These are phyloP conservation scores for Aspergillus tanneri DNA, from an alignment of 2,329 filamentous ascomycete species.

Conservation along the genomic window DNA sequence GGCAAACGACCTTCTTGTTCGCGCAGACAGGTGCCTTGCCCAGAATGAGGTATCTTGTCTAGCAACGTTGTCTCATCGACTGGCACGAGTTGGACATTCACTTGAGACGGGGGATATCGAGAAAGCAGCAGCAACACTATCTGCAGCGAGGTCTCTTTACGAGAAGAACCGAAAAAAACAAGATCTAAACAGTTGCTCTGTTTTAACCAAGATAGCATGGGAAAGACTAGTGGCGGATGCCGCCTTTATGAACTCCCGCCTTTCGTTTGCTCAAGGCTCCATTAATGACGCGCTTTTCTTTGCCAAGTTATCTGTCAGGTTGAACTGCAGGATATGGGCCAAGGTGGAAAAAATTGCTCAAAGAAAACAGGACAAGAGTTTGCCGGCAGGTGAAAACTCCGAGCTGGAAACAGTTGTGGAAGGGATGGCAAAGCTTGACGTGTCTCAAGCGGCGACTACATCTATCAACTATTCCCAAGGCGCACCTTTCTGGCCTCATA, in stretches of 20 bases:
- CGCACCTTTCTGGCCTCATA: conserved; percentile 75
- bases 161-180: conserved; percentile 33
- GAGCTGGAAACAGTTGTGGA: conserved; percentile 40
- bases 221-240: conserved; percentile 60
- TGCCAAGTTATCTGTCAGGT: conserved; percentile 49
- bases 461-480: conserved; percentile 53
- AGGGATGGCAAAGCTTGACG: conserved; percentile 40
- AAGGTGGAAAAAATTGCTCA: conserved; percentile 48
- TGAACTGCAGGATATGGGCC: conserved; percentile 54
- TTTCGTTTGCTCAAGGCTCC: conserved; percentile 59
- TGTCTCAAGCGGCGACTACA: conserved; percentile 40
- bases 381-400: conserved; percentile 22
- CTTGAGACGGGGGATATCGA: conserved; percentile 65
- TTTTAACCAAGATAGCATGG: conserved; percentile 43
- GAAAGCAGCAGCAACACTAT: conserved; percentile 51
- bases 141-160: conserved; percentile 29
- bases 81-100: conserved; percentile 73
- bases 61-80: conserved; percentile 58
- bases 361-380: conserved; percentile 33
- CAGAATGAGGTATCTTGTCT: conserved; percentile 44
- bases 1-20: conserved; percentile 57
- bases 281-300: conserved; percentile 49
- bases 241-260: conserved; percentile 62
- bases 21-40: conserved; percentile 54
- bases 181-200: conserved; percentile 35